Conservation (phyloP, 805 yeast species). For the Candida maesae region DNA sequence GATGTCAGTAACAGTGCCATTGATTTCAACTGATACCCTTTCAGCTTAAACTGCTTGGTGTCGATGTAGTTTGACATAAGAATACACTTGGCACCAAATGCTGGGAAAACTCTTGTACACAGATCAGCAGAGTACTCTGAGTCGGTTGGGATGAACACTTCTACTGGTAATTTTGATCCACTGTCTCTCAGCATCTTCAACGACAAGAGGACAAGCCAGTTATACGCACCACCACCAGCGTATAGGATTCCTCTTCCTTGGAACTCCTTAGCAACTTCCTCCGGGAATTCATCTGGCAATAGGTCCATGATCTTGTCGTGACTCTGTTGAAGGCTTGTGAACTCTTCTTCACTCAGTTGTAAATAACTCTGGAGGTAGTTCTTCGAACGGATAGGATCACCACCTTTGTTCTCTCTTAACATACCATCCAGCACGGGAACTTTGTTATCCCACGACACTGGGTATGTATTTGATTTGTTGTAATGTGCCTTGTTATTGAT, state of each 20-base stretch:
- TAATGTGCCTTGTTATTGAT: constrained; percentile 26
- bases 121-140: constrained; percentile 69
- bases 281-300: constrained; percentile 40
- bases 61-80: constrained; percentile 42
- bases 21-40: constrained; percentile 65
- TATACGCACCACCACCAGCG: constrained; percentile 73
- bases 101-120: constrained; percentile 63
- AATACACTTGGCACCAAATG: constrained; percentile 63
- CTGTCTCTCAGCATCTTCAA: constrained; percentile 52
- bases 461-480: constrained; percentile 15
- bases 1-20: constrained; percentile 73
- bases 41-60: constrained; percentile 40
- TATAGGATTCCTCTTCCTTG: constrained; percentile 62
- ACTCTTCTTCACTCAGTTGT: constrained; percentile 16
- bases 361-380: constrained; percentile 21
- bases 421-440: constrained; percentile 26
- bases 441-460: constrained; percentile 16
- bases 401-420: constrained; percentile 22
- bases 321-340: constrained; percentile 14
- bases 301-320: constrained; percentile 25
- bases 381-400: constrained; percentile 25
- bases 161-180: constrained; percentile 73
- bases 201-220: constrained; percentile 57
- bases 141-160: constrained; percentile 70
- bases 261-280: constrained; percentile 27